These are phyloP conservation scores for Cystofilobasidium ferigula DNA, from an alignment of 768 basidiomycete genomes.

Conservation along the genomic window DNA sequence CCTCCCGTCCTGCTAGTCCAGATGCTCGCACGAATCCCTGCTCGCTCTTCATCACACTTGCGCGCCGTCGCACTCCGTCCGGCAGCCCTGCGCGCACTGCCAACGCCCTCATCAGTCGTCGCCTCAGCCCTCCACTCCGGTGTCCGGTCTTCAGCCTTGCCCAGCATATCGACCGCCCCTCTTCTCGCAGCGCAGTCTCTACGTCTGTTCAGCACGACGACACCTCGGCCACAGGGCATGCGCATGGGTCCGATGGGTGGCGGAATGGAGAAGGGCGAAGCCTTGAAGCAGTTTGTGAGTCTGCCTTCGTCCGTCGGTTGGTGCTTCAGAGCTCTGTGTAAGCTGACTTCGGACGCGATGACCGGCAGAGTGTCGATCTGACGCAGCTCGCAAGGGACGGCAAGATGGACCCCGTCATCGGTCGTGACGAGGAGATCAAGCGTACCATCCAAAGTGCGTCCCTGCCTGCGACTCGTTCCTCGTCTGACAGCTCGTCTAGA, in stretches of 20 bases:
- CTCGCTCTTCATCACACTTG: neutral
- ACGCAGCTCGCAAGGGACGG: slow-evolving; percentile 74
- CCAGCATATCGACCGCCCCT: too few relatives aligned
- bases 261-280: slow-evolving; percentile 20
- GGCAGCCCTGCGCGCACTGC: too few relatives aligned
- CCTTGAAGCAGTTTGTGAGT: slow-evolving; percentile 26
- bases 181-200: too few relatives aligned
- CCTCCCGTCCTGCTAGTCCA: neutral
- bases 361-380: slow-evolving; percentile 52
- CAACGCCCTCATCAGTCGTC: too few relatives aligned
- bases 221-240: slow-evolving; percentile 11
- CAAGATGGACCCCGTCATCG: slow-evolving; percentile 82
- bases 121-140: too few relatives aligned
- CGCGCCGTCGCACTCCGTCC: too few relatives aligned
- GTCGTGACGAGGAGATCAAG: slow-evolving; percentile 80
- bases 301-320: neutral
- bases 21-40: neutral
- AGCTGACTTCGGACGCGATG: neutral
- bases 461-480: too few relatives aligned
- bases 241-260: slow-evolving; percentile 21
- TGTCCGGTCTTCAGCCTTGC: too few relatives aligned
- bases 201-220: neutral
- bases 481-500: too few relatives aligned
- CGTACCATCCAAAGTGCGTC: slow-evolving; percentile 67
- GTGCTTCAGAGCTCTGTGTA: neutral